phyloP scores from a whole-genome alignment of 2,329 filamentous ascomycete species.

The Phialocephala subalpina region DNA sequence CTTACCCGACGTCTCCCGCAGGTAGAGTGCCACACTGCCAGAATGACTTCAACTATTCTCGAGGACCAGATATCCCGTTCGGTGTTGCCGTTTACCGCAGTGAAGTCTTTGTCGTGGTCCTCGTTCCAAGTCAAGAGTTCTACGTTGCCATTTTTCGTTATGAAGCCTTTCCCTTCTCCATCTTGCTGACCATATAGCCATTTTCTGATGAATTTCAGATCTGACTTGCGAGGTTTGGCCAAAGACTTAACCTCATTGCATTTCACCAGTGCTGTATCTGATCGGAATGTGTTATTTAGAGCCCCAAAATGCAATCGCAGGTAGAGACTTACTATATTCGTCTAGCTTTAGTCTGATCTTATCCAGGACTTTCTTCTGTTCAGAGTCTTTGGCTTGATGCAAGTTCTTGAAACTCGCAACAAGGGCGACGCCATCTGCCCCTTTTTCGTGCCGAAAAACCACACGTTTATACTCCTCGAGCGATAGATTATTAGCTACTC shows the following conservation, averaged over 20 bases:
- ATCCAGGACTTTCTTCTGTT: conserved; percentile 1
- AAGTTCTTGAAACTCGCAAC: conserved; percentile 8
- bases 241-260: conserved; percentile 1
- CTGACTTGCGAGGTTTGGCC: conserved; percentile 1
- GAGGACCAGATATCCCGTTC: conserved; percentile 11
- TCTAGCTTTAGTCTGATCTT: conserved; percentile 9
- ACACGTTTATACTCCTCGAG: too few relatives aligned
- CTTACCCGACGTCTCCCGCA: conserved; percentile 7
- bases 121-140: conserved; percentile 8
- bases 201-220: conserved; percentile 8
- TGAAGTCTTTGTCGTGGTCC: conserved; percentile 5
- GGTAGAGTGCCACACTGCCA: conserved; percentile 1
- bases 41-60: conserved; percentile 1
- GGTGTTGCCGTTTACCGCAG: background rate
- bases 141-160: background rate
- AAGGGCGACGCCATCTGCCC: too few relatives aligned
- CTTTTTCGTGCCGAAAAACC: too few relatives aligned
- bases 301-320: too few relatives aligned
- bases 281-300: background rate
- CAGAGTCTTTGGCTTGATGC: background rate
- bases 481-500: too few relatives aligned
- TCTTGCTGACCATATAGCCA: conserved; percentile 6
- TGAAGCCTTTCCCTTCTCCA: conserved; percentile 7
- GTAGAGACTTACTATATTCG: conserved; percentile 6
- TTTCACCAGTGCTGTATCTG: conserved; percentile 6